Evolutionary conservation across 306 rosid genomes (phyloP), one percentile per base, ranked within the genome.

Genomic region (Nissolia schottii): DNA sequence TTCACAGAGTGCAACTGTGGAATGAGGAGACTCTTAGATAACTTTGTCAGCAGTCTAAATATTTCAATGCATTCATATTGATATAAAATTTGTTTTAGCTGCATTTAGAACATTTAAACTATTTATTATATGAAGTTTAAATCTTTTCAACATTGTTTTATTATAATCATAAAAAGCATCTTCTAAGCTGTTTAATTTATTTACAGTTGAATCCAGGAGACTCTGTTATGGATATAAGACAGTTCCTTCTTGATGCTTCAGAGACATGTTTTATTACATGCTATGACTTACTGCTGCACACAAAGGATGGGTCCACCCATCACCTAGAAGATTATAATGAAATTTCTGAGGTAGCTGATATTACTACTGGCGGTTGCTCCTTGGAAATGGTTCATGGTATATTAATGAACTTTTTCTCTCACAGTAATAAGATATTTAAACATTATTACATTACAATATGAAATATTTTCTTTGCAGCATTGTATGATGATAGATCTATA

Each of bases 381-480:
- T 88, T 95, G 87, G 99, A 95, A 87, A 95, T 95, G 96, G 96
- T 91, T 66, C 97, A 96, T 54, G 97, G 99, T 95, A 90, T 61
- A 55, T 67, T 67, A 40, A 29, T 0, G 49, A 75, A 49, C 78
- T 40, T 54, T 35, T 37, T 28, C 71, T 72, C 19, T 65, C 38
- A 18, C 23, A 41, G 63, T 20, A 57, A 12, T 41, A 40, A 37
- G 25, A 50, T 79, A 28, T 49, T 58, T 74, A 31, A 51, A 71
- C 62, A 40, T 50, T 75, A 38, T 73, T 60, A 40, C 78, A 65
- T 67, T 70, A 71, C 86, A 71, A 85, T 43, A 43, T 70, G 69
- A 14, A 78, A 70, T 48, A 60, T 68, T 70, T 25, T 78, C 53
- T 75, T 64, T 80, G 79, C 96, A 95, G 99, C 99, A 70, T 83